phyloP scores from a whole-genome alignment of 139 green algal species.

The Trebouxia sp. region DNA sequence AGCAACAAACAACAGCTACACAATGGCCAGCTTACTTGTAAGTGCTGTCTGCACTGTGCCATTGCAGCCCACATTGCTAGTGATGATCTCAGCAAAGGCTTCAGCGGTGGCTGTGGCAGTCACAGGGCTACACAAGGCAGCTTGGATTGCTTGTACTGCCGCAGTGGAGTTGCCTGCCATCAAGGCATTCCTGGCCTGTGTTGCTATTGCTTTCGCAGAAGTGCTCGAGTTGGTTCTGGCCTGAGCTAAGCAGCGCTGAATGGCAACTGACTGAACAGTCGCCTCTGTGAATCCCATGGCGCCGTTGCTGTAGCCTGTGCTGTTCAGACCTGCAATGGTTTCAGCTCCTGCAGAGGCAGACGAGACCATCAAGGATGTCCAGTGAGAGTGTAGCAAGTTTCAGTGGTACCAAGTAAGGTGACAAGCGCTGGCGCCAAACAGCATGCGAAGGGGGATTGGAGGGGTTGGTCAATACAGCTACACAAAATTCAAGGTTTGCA shows the following conservation, averaged over 20 bases:
- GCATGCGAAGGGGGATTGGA: too few relatives aligned
- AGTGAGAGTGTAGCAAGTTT: too few relatives aligned
- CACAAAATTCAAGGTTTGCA: too few relatives aligned
- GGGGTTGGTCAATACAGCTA: too few relatives aligned
- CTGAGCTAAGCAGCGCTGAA: background rate
- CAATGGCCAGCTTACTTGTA: background rate
- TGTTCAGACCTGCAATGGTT: background rate
- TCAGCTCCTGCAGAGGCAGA: background rate
- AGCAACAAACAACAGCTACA: too few relatives aligned
- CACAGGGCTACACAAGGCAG: background rate
- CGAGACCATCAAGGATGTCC: too few relatives aligned
- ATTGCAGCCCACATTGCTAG: conserved; percentile 9
- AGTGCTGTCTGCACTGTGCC: background rate
- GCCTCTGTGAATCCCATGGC: background rate
- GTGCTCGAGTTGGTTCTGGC: background rate
- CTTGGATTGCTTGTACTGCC: background rate
- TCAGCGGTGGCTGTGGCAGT: conserved; percentile 5
- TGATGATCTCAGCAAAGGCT: conserved; percentile 21
- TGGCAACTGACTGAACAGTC: background rate
- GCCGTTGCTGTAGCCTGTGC: background rate
- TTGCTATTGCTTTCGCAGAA: background rate
- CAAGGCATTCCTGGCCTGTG: background rate
- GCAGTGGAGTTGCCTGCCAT: background rate
- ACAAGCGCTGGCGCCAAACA: too few relatives aligned
- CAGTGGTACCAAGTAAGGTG: too few relatives aligned